phyloP scores from a whole-genome alignment of 495 filamentous ascomycete genomes.

The Pyrenula massariospora region DNA sequence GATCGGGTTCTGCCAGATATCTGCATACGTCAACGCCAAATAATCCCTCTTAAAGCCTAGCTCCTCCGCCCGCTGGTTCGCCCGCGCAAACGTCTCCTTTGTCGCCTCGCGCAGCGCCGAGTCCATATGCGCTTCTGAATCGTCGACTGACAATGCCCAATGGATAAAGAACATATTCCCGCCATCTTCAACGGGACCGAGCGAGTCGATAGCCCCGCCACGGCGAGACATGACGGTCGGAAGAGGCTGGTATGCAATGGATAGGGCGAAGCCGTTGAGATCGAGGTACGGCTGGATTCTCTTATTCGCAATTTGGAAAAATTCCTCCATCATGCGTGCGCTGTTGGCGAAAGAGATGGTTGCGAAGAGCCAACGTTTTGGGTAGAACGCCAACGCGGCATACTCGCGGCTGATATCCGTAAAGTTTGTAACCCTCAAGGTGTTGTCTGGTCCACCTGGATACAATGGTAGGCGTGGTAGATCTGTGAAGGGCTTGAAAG shows the following conservation, averaged over 20 bases:
- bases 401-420: conserved; percentile 16
- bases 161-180: conserved; percentile 1
- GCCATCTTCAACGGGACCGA: conserved; percentile 3
- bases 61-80: conserved; percentile 5
- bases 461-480: conserved; percentile 4
- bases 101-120: background rate
- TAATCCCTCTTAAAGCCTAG: conserved; percentile 2
- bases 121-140: conserved; percentile 1
- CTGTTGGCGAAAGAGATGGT: conserved; percentile 14
- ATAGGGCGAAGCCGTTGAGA: conserved; percentile 13
- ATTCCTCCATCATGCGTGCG: conserved; percentile 7
- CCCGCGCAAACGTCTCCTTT: background rate
- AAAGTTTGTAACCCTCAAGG: conserved; percentile 13
- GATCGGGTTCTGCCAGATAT: conserved; percentile 23
- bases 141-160: conserved; percentile 1
- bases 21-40: conserved; percentile 10
- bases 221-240: conserved; percentile 6
- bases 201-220: background rate
- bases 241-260: conserved; percentile 24
- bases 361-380: conserved; percentile 11
- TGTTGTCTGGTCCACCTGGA: conserved; percentile 5
- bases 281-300: conserved; percentile 9
- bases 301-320: conserved; percentile 14
- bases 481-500: conserved; percentile 14
- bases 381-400: conserved; percentile 8